Percentiles rank a stretch among this genome's conserved stretches.
Conservation (phyloP, 257 asterid genomes). For the Solanum pinnatisectum region DNA sequence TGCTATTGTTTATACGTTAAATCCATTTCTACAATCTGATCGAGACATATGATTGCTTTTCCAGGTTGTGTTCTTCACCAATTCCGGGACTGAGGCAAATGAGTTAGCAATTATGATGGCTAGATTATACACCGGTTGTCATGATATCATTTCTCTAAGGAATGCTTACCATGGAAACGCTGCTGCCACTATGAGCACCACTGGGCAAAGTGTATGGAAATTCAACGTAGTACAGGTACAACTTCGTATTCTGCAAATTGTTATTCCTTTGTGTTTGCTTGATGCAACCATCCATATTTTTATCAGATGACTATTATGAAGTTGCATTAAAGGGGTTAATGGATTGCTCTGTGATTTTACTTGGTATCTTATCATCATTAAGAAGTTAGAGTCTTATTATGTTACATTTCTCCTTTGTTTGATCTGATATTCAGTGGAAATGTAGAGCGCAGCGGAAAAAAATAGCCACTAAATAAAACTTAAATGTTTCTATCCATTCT, state of each 20-base stretch:
- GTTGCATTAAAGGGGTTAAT: neutral
- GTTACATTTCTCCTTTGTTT: neutral
- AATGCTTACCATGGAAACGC: slow-evolving; percentile 96
- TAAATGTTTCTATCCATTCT: neutral
- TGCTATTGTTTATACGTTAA: neutral
- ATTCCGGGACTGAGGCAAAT: slow-evolving; percentile 95
- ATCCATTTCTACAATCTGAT: neutral
- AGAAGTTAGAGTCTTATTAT: neutral
- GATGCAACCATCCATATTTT: neutral
- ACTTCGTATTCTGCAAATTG: neutral
- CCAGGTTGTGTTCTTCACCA: slow-evolving; percentile 89
- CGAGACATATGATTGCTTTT: neutral
- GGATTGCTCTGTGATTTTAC: neutral
- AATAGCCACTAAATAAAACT: neutral
- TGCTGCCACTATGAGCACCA: slow-evolving; percentile 73
- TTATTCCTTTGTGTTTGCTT: neutral
- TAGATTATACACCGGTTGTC: slow-evolving; percentile 52
- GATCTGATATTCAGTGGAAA: neutral
- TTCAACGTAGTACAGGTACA: slow-evolving; percentile 86
- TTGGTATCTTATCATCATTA: neutral
- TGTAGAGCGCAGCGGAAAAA: neutral
- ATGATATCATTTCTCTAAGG: slow-evolving; percentile 75
- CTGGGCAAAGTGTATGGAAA: slow-evolving; percentile 78
- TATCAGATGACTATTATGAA: neutral
- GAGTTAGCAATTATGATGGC: slow-evolving; percentile 93